These are phyloP conservation scores for Suillus decipiens DNA, from an alignment of 768 basidiomycete species.

Conservation along the genomic window DNA sequence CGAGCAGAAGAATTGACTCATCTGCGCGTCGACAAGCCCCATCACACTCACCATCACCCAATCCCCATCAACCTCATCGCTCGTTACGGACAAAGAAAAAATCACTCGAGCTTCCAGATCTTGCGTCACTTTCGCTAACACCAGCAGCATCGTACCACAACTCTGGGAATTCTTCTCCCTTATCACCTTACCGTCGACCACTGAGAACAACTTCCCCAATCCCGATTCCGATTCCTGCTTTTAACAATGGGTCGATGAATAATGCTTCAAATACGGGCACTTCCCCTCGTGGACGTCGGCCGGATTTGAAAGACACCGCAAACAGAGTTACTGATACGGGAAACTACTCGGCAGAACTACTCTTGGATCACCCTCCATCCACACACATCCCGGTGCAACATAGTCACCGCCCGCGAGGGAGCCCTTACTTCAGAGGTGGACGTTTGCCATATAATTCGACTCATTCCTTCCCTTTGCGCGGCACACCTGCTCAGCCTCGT, in stretches of 20 bases:
- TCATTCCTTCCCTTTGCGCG: slow-evolving; percentile 40
- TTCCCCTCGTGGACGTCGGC: slow-evolving; percentile 36
- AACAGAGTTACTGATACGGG: slow-evolving; percentile 28
- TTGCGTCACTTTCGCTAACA: slow-evolving; percentile 52
- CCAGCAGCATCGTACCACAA: slow-evolving; percentile 38
- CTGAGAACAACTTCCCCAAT: slow-evolving; percentile 48
- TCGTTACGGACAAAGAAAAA: slow-evolving; percentile 70
- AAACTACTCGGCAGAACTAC: slow-evolving; percentile 40
- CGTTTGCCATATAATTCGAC: slow-evolving; percentile 44
- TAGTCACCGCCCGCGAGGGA: slow-evolving; percentile 34
- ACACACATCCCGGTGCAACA: slow-evolving; percentile 43
- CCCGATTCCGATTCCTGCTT: slow-evolving; percentile 45
- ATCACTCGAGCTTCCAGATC: slow-evolving; percentile 77
- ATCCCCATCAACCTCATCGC: slow-evolving; percentile 49
- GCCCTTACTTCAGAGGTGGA: slow-evolving; percentile 36
- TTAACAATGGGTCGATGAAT: slow-evolving; percentile 39
- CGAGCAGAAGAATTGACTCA: slow-evolving; percentile 29
- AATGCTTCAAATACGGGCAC: slow-evolving; percentile 37
- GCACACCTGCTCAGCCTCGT: slow-evolving; percentile 37
- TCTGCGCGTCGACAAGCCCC: slow-evolving; percentile 18
- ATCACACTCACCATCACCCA: slow-evolving; percentile 42
- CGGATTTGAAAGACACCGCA: slow-evolving; percentile 30
- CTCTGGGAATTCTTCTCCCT: slow-evolving; percentile 43
- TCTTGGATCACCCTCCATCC: slow-evolving; percentile 44
- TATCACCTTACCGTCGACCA: slow-evolving; percentile 41